These are phyloP conservation scores for Syzygium syzygioides DNA, from an alignment of 441 rosid genomes.

Conservation along the genomic window DNA sequence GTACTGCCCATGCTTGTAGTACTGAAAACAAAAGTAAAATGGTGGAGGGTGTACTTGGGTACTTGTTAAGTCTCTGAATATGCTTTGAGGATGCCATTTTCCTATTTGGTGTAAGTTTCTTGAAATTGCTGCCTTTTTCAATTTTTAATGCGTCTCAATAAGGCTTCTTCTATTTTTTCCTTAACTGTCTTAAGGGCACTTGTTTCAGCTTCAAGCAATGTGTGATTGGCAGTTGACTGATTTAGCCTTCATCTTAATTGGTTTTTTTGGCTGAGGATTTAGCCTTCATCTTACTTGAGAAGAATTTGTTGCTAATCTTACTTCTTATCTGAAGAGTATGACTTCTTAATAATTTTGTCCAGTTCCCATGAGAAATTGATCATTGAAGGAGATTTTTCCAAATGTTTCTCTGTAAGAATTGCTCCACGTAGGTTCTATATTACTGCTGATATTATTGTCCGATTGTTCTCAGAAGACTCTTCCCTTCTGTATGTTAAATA, in stretches of 20 bases:
- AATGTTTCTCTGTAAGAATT: background rate
- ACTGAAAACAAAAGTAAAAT: background rate
- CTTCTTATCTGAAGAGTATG: background rate
- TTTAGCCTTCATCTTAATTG: background rate
- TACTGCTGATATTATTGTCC: background rate
- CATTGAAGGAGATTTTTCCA: background rate
- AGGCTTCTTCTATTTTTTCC: background rate
- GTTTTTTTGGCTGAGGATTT: background rate
- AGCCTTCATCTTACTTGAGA: background rate
- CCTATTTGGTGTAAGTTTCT: background rate
- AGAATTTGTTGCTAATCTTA: background rate
- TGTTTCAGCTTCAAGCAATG: background rate
- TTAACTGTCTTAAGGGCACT: background rate
- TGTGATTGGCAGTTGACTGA: background rate
- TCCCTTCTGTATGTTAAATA: background rate
- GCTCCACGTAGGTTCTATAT: background rate
- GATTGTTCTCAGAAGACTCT: background rate
- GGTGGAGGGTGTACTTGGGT: background rate
- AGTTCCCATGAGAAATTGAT: background rate
- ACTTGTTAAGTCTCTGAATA: background rate
- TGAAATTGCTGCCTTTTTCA: background rate
- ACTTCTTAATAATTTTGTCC: background rate
- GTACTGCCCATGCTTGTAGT: background rate
- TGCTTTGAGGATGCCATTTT: background rate
- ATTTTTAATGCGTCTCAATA: background rate